Base-by-base conservation (phyloP, 2,329 filamentous ascomycete genomes). In the Fusarium camptoceras region DNA sequence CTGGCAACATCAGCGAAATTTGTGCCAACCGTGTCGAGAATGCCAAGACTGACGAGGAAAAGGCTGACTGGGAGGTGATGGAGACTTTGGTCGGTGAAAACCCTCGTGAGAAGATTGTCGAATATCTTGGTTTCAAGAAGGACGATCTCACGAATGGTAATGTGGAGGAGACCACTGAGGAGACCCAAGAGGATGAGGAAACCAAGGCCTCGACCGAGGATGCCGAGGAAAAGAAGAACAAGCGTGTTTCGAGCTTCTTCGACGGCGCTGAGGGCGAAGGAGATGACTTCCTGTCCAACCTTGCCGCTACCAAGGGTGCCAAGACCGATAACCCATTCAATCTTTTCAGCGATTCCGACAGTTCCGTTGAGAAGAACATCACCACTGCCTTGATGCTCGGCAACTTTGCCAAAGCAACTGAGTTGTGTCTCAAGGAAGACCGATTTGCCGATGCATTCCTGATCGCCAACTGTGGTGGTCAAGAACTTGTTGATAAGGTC, bases 371-470 rank as follows among this genome's bases (percentile, higher is more conserved):
- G 76, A 93, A 93, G 81, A 86, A 88, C 60, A 94, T 99, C 69
- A 98, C 96, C 6, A 91, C 89, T 74, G 92, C 95, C 31, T 82
- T 99, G 62, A 92, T 98, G 83, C 86, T 98, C 12, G 96, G 96
- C 10, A 89, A 97, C 70, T 99, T 99, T 76, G 90, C 94, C 60
- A 92, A 92, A 78, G 96, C 96, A 20, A 91, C 97, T 61, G 92
- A 97, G 59, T 89, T 97, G 54, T 97, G 94, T 74, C 83, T 99
- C 18, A 90, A 93, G 75, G 94, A 98, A 79, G 90, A 97, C 71
- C 90, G 94, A 55, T 90, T 98, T 78, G 96, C 96, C 0, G 96
- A 99, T 82, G 96, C 96, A 41, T 97, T 99, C 81, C 94, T 99
- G 84, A 95, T 99, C 77, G 96, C 97, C 48, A 97, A 98, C 75